Evolutionary conservation across 768 basidiomycete genomes (phyloP), one percentile per base, ranked within the genome.

Genomic region (Pleurotus citrinopileatus): DNA sequence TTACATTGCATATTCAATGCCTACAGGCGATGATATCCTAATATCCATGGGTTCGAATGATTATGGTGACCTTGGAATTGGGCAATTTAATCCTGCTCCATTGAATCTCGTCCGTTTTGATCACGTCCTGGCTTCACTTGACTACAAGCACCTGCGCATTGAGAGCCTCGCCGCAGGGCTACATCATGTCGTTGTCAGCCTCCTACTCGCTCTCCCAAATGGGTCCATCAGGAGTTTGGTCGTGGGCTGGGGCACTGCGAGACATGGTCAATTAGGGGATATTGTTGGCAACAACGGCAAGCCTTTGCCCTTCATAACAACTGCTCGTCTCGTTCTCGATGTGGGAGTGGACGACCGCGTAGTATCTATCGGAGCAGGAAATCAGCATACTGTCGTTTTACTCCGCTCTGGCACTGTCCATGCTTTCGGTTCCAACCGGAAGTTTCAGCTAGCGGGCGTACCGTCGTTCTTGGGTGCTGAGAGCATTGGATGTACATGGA

Each of bases 41-140:
- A 61, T 96, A 20, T 83, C 93, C 2, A 85, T 94, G 77, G 95
- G 95, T 1, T 78, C 84, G 1, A 79, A 95, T 68, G 93, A 93
- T 63, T 93, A 86, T 61, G 93, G 91, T 2, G 86, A 89, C 64
- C 75, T 93, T 42, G 93, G 92, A 1, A 62, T 79, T 42, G 87
- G 80, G 4, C 56, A 54, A 1, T 20, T 6, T 13, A 7, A 17
- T 22, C 59, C 63, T 29, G 44, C 42, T 22, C 61, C 70, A 6
- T 63, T 79, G 27, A 72, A 81, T 58, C 48, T 72, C 51, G 72
- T 85, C 56, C 57, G 61, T 9, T 72, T 86, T 57, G 67, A 66
- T 53, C 73, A 76, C 61, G 58, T 78, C 47, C 34, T 65, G 29
- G 54, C 61, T 20, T 32, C 65, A n/a, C 59, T 63, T 54, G 65